Evolutionary conservation across 1,284 basidiomycete genomes (phyloP).

Genomic region (Papiliotrema terrestris): DNA sequence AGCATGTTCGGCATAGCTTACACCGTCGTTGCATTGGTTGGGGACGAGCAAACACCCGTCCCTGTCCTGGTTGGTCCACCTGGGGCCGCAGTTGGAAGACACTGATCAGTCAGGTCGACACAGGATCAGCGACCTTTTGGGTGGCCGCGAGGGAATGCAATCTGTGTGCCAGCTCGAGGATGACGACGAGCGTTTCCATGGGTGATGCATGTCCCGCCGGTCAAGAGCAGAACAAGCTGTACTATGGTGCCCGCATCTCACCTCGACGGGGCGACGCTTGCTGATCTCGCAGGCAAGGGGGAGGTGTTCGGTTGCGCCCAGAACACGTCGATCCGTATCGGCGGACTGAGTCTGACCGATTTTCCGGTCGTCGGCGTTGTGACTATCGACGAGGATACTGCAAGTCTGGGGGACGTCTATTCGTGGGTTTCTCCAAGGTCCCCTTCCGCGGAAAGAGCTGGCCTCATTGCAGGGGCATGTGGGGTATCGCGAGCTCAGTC

Average conservation of each 20-base stretch:
- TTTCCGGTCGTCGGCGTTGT: constrained; percentile 1
- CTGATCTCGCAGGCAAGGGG: neutral
- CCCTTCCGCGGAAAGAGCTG: neutral
- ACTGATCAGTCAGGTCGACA: constrained; percentile 2
- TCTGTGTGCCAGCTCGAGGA: neutral
- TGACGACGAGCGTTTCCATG: neutral
- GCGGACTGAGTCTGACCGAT: neutral
- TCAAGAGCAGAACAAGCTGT: neutral
- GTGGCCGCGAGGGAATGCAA: neutral
- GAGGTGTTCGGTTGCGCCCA: neutral
- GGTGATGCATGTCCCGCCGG: neutral
- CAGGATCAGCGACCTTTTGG: constrained; percentile 4
- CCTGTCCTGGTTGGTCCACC: constrained; percentile 4
- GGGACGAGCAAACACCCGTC: neutral
- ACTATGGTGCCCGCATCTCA: neutral
- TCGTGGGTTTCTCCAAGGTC: neutral
- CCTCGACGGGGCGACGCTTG: neutral
- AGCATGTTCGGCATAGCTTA: neutral
- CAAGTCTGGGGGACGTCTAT: neutral
- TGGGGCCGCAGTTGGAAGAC: neutral
- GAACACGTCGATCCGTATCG: neutral
- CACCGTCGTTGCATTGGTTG: constrained; percentile 3
- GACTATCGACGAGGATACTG: neutral
- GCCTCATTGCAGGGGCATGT: neutral
- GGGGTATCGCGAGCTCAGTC: neutral